Conservation (phyloP, 106 monocot species). For the Allium sativum region DNA sequence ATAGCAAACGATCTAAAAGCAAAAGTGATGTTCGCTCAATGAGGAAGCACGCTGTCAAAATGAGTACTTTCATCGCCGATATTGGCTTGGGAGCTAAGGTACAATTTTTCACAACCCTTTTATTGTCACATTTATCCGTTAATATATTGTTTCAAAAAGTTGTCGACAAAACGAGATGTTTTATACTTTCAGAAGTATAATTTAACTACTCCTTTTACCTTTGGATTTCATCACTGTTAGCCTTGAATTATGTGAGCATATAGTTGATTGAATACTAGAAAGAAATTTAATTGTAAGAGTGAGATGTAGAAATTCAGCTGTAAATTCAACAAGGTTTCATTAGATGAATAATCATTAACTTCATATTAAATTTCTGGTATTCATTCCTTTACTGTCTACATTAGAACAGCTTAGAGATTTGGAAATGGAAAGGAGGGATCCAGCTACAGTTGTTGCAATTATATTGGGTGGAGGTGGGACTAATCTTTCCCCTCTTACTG, state of each 20-base stretch:
- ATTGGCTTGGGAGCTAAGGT: constrained; percentile 24
- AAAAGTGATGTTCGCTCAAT: neutral
- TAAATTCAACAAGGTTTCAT: constrained; percentile 1
- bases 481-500: constrained; percentile 84
- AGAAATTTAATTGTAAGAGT: too few species aligned
- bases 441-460: constrained; percentile 64
- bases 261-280: neutral
- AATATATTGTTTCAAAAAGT: neutral
- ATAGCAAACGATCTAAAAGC: neutral
- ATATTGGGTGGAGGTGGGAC: constrained; percentile 88
- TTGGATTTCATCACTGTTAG: neutral
- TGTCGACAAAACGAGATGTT: too few species aligned
- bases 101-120: neutral
- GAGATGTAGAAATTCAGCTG: too few species aligned
- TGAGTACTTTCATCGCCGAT: constrained; percentile 37
- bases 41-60: constrained; percentile 4
- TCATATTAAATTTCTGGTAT: neutral
- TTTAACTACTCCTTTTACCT: neutral
- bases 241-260: neutral
- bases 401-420: constrained; percentile 42
- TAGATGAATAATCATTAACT: neutral
- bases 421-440: constrained; percentile 48
- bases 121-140: neutral
- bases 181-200: neutral
- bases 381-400: too few species aligned